Evolutionary conservation across 495 filamentous ascomycete species (phyloP), one percentile per base, ranked within the genome.

Genomic region (Penicillium dipodomyicola): DNA sequence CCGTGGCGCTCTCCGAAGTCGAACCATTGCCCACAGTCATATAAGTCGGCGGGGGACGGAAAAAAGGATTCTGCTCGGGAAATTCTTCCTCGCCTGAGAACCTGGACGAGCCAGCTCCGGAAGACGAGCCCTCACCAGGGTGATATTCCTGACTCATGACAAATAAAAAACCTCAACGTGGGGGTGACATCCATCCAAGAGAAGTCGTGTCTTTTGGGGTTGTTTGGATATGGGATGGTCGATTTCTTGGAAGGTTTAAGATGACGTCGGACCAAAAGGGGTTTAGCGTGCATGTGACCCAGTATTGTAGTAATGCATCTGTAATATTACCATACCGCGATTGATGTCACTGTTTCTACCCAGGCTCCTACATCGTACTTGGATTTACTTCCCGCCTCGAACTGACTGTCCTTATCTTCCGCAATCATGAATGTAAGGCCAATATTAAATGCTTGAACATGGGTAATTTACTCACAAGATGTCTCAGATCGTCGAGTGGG

Each of bases 401-500:
- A 27, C 42, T 19, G 33, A 47, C 41, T 15, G 15, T 22, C n/a
- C 27, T 4, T 27, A 19, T 25, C 5, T 9, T n/a, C 30, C 1
- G 8, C 47, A 67, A 77, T 35, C 42, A 88, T 88, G 85, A 88
- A 88, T 77, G 85, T 85, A 67, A 70, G 79, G 29, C 37, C 19
- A n/a, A 41, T 32, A 12, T 9, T 6, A 7, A 25, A 47, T n/a
- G 9, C 9, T 47, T 20, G 3, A 23, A 14, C 14, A 47, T 17
- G 15, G 7, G 1, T 22, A 14, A 14, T 15, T 35, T 25, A 49
- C 56, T 68, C 12, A 66, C 41, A 25, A 29, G 3, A 29, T 2
- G 53, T 45, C 19, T 12, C 61, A 96, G 91, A 86, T 97, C 76
- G 79, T 97, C 52, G 93, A 97, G 84, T 97, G 93, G 93, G 94